Conservation (phyloP, 805 yeast genomes). For the Saccharomyces eubayanus region DNA sequence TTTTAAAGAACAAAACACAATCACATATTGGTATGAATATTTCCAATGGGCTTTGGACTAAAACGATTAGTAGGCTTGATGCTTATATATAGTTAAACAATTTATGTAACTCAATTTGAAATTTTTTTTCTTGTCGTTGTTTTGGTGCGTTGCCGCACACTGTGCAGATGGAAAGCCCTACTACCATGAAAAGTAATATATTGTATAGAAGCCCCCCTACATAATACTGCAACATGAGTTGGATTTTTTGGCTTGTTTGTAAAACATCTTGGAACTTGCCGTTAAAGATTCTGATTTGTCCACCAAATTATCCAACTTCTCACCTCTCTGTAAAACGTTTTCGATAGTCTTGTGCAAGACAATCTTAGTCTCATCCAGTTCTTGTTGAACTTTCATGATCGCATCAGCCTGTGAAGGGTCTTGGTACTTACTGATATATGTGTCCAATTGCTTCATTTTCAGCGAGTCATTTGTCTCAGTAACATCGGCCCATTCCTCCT, state of each 20-base stretch:
- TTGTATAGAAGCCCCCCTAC: constrained; percentile 26
- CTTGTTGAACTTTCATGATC: constrained; percentile 94
- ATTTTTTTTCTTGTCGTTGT: not conserved
- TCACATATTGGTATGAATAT: not conserved
- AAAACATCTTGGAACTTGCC: constrained; percentile 83
- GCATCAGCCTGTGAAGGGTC: constrained; percentile 97
- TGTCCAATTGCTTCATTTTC: constrained; percentile 44
- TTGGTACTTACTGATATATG: constrained; percentile 76
- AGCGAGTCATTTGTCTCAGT: constrained; percentile 34
- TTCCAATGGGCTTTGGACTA: not conserved
- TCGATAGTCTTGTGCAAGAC: constrained; percentile 94
- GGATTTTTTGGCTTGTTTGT: constrained; percentile 92
- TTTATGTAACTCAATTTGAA: not conserved
- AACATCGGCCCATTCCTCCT: constrained; percentile 53
- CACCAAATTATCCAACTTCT: constrained; percentile 85
- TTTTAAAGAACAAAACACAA: not conserved
- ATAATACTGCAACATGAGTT: constrained; percentile 80
- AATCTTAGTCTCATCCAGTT: constrained; percentile 93
- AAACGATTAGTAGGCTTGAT: not conserved
- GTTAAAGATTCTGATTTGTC: constrained; percentile 93
- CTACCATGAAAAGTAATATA: not conserved
- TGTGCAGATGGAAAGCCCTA: not conserved
- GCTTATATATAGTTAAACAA: not conserved
- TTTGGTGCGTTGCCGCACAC: not conserved
- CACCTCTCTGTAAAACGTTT: constrained; percentile 90